Base-by-base conservation (phyloP, 129 eudicot genomes). In the sunflower (Helianthus annuus) region DNA sequence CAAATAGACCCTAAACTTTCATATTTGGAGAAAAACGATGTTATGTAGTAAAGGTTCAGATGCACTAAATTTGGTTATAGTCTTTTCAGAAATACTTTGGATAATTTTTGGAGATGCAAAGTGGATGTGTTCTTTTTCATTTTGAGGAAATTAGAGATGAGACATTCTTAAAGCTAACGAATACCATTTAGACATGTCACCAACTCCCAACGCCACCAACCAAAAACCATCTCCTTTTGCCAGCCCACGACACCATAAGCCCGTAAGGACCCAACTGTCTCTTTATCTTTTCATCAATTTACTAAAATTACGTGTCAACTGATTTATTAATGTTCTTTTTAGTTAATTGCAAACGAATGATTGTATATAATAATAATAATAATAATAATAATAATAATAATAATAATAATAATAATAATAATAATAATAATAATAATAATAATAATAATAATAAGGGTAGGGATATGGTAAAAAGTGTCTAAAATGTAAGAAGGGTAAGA, bases 181-280 rank as follows among this genome's bases (percentile, higher is more conserved):
- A 72, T 64, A 71, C 24, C 0, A 36, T 59, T 24, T 58, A 38
- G 81, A 81, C 68, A 64, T 76, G 65, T 53, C 73, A 81, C 78
- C 85, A 48, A 81, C 85, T 56, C 63, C 69, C 71, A 71, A 76
- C 71, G 45, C 66, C 74, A 55, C 60, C 69, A 81, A 81, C 71
- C 82, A 57, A 56, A 56, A 60, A n/a, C 72, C 72, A 53, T 15
- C 27, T 17, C 22, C 59, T 53, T 0, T 24, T 11, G n/a, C 38
- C 14, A 22, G 8, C 6, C 36, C 36, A 57, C 5, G 11, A 57
- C 46, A 42, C 46, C 46, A 42, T 5, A 40, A 40, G 9, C 9
- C 62, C 56, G 16, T 17, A n/a, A 51, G 15, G 16, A 49, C n/a
- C 55, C 54, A 48, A 12, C 54, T 48, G 13, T 49, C 6, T 3